Conservation (phyloP, 345 rosid species). For the Crucihimalaya himalaica region DNA sequence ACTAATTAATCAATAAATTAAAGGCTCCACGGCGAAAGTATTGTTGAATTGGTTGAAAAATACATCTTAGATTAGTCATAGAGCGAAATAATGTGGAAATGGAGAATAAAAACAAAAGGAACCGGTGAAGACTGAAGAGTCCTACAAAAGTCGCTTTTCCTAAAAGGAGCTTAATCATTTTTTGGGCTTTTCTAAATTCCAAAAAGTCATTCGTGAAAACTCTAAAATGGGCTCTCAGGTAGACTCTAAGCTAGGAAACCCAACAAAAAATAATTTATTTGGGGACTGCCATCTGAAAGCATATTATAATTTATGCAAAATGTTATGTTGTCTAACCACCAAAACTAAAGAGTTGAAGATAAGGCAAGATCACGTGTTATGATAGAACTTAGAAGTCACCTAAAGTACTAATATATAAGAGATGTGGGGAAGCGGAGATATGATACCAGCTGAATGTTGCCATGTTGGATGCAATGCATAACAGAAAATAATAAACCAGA, state of each 20-base stretch:
- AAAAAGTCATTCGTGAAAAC: not conserved
- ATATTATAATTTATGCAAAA: too few species aligned
- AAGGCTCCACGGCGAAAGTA: not conserved
- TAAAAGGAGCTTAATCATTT: not conserved
- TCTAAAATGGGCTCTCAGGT: constrained; percentile 9
- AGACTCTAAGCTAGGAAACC: not conserved
- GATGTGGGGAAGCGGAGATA: too few species aligned
- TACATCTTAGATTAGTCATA: not conserved
- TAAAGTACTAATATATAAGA: too few species aligned
- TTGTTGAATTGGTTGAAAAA: not conserved
- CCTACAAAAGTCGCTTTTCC: not conserved
- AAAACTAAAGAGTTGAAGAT: not conserved
- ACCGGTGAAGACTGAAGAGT: too few species aligned
- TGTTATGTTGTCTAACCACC: not conserved
- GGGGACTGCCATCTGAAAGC: not conserved
- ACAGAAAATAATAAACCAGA: too few species aligned
- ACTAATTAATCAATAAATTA: not conserved
- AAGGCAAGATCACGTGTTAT: not conserved
- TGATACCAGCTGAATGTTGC: too few species aligned
- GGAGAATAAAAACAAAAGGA: constrained; percentile 5
- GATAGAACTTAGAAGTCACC: not conserved
- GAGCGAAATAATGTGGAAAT: not conserved
- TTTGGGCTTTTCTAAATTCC: constrained; percentile 4
- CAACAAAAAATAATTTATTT: not conserved
- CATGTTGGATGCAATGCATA: too few species aligned